These are phyloP conservation scores for Wickerhamomyces alni DNA, from an alignment of 805 yeast species.

Conservation along the genomic window DNA sequence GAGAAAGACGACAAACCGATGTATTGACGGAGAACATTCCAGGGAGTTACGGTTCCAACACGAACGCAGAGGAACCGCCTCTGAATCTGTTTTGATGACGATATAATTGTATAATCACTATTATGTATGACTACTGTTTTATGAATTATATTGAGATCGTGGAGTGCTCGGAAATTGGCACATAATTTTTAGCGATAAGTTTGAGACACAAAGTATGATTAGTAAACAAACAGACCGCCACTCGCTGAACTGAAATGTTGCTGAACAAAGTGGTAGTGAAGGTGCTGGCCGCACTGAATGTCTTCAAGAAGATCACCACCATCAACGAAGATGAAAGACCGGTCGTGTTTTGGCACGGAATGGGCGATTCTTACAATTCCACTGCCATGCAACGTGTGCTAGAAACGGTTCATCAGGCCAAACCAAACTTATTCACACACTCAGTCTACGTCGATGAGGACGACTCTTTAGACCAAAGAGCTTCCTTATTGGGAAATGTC, in stretches of 20 bases:
- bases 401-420: conserved; percentile 32
- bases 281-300: conserved; percentile 14
- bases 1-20: neutral
- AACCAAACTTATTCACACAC: conserved; percentile 49
- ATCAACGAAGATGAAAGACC: conserved; percentile 28
- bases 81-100: no score
- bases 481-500: conserved; percentile 54
- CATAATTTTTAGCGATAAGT: neutral
- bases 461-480: conserved; percentile 45
- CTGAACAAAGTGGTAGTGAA: conserved; percentile 11
- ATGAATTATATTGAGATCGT: no score
- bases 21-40: neutral
- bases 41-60: neutral
- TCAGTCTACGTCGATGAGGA: conserved; percentile 47
- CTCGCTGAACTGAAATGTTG: no score
- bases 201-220: no score
- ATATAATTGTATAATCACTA: no score
- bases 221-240: no score
- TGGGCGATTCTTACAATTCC: conserved; percentile 71
- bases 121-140: no score
- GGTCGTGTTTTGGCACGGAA: conserved; percentile 78
- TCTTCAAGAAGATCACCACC: conserved; percentile 12
- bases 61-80: neutral
- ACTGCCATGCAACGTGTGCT: conserved; percentile 45
- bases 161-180: no score